Evolutionary conservation across 257 asterid genomes (phyloP), one percentile per base, ranked within the genome.

Genomic region (Ilex aquifolium): DNA sequence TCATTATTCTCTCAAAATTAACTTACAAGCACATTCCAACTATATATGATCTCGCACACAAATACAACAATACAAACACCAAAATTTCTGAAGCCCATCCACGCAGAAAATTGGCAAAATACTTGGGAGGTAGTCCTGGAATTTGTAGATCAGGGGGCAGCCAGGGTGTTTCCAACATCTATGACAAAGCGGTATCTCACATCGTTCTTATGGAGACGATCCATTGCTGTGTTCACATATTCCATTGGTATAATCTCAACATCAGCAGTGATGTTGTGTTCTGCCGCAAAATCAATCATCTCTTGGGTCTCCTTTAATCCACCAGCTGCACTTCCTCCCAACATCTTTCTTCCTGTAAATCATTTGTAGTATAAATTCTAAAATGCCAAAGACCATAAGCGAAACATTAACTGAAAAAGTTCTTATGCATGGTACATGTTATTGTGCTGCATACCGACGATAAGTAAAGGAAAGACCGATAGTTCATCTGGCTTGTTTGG

Each of bases 301-400:
- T 82, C 87, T 51, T 79, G 85, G 1, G 77, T 82, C 81, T 82
- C 83, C 42, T 83, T 80, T 68, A 80, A 31, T 56, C 82, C 86
- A 44, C 86, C 89, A 2, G 63, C 67, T 2, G 62, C 69, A 57
- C 83, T 82, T 6, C 77, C 85, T 0, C 62, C 56, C 8, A 79
- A 52, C 0, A 52, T 7, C 64, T 75, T 79, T 78, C 85, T 74
- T 59, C 88, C 83, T 77, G 76, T 61, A 21, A 21, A 21, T 21
- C 27, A 21, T 21, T 21, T 21, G 27, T 21, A 0, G 27, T 21
- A 21, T 21, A 21, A 21, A 21, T 21, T 21, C 27, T 21, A 21
- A 21, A 21, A 21, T 21, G 27, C 27, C 27, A 21, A 21, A 21
- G 27, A 21, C 27, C 27, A 21, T 21, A 21, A 21, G 27, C 1